phyloP scores from a whole-genome alignment of 805 yeast species.

The Scheffersomyces spartinae region DNA sequence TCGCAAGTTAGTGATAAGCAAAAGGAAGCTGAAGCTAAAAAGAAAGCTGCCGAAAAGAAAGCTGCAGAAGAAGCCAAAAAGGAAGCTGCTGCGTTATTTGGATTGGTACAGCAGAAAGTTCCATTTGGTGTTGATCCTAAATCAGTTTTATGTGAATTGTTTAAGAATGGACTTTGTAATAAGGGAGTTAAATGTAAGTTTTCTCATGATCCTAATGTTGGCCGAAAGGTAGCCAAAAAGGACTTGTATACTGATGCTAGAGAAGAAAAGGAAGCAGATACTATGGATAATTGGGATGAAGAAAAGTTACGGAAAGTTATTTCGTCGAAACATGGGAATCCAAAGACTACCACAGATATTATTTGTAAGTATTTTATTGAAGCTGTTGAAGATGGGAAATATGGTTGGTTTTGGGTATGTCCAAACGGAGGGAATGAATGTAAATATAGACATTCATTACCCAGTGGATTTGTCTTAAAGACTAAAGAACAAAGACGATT shows the following conservation, averaged over 20 bases:
- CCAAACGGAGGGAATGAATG: slow-evolving; percentile 91
- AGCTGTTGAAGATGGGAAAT: slow-evolving; percentile 94
- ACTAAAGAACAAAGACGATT: slow-evolving; percentile 91
- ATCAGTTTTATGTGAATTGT: slow-evolving; percentile 79
- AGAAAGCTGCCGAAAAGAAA: slow-evolving; percentile 67
- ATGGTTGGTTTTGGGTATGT: slow-evolving; percentile 99
- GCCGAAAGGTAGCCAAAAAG: slow-evolving; percentile 79
- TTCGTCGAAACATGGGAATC: slow-evolving; percentile 87
- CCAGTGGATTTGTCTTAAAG: slow-evolving; percentile 93
- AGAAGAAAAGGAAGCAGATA: slow-evolving; percentile 60
- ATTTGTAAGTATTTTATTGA: slow-evolving; percentile 91
- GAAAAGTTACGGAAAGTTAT: slow-evolving; percentile 84
- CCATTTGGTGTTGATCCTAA: slow-evolving; percentile 98
- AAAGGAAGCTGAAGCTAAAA: slow-evolving; percentile 63
- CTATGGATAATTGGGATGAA: slow-evolving; percentile 97
- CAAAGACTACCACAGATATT: slow-evolving; percentile 85
- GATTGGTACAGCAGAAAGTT: slow-evolving; percentile 67
- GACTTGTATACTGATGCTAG: slow-evolving; percentile 90
- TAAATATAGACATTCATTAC: slow-evolving; percentile 90
- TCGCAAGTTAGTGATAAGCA: slow-evolving; percentile 51
- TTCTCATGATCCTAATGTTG: slow-evolving; percentile 78
- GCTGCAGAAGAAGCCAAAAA: slow-evolving; percentile 83
- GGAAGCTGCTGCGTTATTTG: slow-evolving; percentile 74
- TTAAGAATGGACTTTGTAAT: slow-evolving; percentile 78
- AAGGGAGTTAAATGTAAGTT: slow-evolving; percentile 84